Percentiles rank a stretch among this genome's conserved stretches.
Conservation (phyloP, 345 rosid species). For the Excoecaria cochinchinensis region DNA sequence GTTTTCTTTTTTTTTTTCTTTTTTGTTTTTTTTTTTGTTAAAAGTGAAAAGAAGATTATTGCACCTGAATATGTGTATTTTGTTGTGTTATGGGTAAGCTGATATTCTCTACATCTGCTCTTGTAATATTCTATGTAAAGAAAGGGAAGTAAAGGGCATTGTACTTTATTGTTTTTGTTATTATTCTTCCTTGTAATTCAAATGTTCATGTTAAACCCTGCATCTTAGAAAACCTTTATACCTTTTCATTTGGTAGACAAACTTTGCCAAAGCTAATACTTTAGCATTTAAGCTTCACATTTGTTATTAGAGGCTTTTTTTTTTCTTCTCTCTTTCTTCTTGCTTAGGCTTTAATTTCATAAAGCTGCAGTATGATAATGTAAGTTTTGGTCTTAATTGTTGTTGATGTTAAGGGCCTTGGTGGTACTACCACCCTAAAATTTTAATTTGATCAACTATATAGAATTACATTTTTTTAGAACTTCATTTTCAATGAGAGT, state of each 20-base stretch:
- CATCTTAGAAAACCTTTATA: no score
- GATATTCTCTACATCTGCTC: background rate
- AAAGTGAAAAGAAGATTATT: background rate
- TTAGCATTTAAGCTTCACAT: background rate
- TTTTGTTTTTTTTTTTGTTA: no score
- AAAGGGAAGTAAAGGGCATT: background rate
- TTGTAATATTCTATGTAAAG: background rate
- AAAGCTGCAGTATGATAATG: no score
- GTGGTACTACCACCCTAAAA: background rate
- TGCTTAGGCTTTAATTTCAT: background rate
- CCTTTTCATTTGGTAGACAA: no score
- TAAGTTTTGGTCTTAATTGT: background rate
- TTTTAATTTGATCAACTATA: background rate
- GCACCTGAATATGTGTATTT: background rate
- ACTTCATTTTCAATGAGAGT: background rate
- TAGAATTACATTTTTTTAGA: no score
- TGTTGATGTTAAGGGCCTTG: background rate
- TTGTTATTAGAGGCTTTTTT: no score
- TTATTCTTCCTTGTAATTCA: no score
- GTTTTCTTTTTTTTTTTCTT: background rate
- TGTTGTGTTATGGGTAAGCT: background rate
- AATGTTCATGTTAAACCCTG: no score
- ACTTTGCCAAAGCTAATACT: no score
- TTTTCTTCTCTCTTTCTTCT: background rate
- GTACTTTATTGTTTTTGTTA: background rate